Base-by-base conservation (phyloP, 2,329 filamentous ascomycete genomes). In the Scopulariopsis brevicaulis region DNA sequence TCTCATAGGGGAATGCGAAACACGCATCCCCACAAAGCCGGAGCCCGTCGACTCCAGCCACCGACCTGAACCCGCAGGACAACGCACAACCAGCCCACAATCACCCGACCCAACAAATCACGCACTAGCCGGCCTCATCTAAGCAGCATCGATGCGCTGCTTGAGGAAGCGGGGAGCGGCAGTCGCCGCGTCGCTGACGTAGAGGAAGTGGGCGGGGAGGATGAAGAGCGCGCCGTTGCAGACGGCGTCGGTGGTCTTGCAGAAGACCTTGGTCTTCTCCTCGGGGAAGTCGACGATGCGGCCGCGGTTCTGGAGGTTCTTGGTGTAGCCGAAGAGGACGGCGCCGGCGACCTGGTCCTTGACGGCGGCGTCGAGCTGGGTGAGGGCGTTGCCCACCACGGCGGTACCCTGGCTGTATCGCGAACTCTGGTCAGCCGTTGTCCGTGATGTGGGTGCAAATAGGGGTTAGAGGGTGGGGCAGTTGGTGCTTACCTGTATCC, bases 201-300 rank as follows among this genome's bases (percentile, higher is more conserved):
- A 50, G 4, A 50, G 46, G 22, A 50, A 20, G 46, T 50, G 46
- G 3, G 46, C 46, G 7, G 46, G 20, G 18, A 25, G n/a, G 20
- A 50, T 50, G 10, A 22, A 12, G 18, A 50, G 46, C n/a, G 46
- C 4, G 18, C 46, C 46, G 46, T 5, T 24, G 46, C 46, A 50
- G 46, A 50, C 46, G 22, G 22, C 20, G 12, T 50, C 46, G 7
- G 18, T 20, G 8, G 46, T 25, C 18, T 22, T 69, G 62, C 77
- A 80, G 55, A 75, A 76, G 28, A 77, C 74, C 66, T 75, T 32
- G 50, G 69, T 58, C 60, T 69, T 69, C 62, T 68, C 68, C 25
- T 63, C 61, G 14, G 68, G 67, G 59, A 65, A 66, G 14, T 64
- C 61, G 14, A 61, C 58, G 15, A 70, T 50, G 46, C 6, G 5